Conservation (phyloP, 768 basidiomycete genomes). For the Boletus sp. region DNA sequence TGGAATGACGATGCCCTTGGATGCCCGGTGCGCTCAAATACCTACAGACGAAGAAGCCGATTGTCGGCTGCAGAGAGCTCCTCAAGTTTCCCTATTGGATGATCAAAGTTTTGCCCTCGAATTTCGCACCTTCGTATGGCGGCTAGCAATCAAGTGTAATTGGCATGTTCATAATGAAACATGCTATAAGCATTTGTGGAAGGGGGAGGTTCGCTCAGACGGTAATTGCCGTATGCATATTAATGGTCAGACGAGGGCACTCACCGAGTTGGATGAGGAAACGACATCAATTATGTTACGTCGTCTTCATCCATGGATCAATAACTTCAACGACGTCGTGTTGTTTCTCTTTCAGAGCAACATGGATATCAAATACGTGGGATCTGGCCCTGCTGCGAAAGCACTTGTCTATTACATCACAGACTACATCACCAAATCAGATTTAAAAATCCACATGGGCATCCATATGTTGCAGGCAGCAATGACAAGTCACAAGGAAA, state of each 20-base stretch:
- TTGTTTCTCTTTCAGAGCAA: constrained; percentile 24
- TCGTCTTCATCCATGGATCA: constrained; percentile 7
- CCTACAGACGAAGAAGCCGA: too few species aligned
- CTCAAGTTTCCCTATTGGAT: too few species aligned
- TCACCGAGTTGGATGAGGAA: neutral
- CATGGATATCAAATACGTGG: constrained; percentile 34
- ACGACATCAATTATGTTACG: constrained; percentile 7
- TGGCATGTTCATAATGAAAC: neutral
- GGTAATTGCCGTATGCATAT: neutral
- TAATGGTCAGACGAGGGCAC: rapidly evolving
- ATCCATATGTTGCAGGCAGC: neutral
- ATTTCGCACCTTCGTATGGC: too few species aligned
- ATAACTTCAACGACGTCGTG: constrained; percentile 12
- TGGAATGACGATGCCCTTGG: neutral
- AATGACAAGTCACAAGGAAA: too few species aligned
- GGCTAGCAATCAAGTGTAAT: neutral
- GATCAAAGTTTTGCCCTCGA: too few species aligned
- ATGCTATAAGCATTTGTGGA: neutral
- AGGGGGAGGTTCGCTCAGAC: neutral
- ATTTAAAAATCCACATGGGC: neutral
- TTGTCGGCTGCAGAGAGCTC: too few species aligned
- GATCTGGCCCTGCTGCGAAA: constrained; percentile 29
- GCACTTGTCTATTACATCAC: constrained; percentile 34
- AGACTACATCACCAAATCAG: constrained; percentile 36
- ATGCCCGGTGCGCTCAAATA: too few species aligned